Conservation (phyloP, 805 yeast genomes). For the Barnettozyma californica region DNA sequence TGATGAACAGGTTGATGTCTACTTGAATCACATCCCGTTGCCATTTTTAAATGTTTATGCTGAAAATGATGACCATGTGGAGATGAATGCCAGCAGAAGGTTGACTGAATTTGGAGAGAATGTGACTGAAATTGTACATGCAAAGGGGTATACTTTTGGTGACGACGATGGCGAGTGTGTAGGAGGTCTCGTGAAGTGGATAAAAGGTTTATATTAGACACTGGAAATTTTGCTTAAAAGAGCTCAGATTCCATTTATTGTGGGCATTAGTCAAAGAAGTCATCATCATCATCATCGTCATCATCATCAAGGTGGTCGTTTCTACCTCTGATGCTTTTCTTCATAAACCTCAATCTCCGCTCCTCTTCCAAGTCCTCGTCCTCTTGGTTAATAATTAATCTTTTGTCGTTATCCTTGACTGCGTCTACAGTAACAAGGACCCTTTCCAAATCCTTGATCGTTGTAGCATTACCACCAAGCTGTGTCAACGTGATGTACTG, state of each 20-base stretch:
- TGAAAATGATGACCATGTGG: constrained; percentile 8
- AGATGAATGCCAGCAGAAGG: constrained; percentile 6
- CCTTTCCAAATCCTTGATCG: constrained; percentile 62
- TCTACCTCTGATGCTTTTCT: constrained; percentile 45
- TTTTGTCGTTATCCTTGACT: constrained; percentile 57
- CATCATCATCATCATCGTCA: constrained; percentile 40
- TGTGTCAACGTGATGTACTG: constrained; percentile 77
- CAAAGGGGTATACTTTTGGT: constrained; percentile 12
- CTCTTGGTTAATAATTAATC: constrained; percentile 57
- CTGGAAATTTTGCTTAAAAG: too few relatives aligned
- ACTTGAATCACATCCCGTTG: constrained; percentile 1
- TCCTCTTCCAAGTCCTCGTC: constrained; percentile 56
- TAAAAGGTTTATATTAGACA: constrained; percentile 1
- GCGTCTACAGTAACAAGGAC: constrained; percentile 65
- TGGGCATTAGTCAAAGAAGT: constrained; percentile 40
- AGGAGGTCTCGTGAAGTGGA: constrained; percentile 7
- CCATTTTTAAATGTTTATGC: constrained; percentile 11
- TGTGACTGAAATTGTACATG: constrained; percentile 4
- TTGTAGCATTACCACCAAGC: constrained; percentile 80
- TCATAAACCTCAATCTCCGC: constrained; percentile 48
- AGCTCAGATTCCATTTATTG: too few relatives aligned
- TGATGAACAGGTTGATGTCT: not conserved
- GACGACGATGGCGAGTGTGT: constrained; percentile 7
- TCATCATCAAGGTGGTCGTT: constrained; percentile 33
- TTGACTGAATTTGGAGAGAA: constrained; percentile 1